A percentile compares a stretch with the other conserved stretches of the same genome.
Evolutionary conservation across 768 basidiomycete species (phyloP).

Genomic region (Leccinum olivaceopallidum): DNA sequence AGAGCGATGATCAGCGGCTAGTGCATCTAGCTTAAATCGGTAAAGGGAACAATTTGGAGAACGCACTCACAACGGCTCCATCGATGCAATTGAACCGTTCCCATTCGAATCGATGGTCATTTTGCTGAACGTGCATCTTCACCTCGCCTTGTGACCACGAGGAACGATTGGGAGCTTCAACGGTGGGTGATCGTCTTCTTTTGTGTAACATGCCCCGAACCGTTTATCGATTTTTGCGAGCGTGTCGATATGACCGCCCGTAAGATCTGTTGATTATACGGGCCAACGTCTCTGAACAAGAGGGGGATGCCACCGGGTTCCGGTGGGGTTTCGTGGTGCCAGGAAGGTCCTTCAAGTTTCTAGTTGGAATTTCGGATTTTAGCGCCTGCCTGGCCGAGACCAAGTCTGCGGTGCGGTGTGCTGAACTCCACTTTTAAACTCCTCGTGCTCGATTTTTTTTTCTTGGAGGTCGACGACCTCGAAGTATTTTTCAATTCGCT

Average conservation of each 20-base stretch:
- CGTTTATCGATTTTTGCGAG: background rate
- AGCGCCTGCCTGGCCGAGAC: background rate
- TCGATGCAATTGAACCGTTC: background rate
- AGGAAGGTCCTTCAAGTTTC: background rate
- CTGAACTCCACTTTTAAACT: background rate
- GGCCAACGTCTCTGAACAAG: background rate
- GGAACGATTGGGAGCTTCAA: constrained; percentile 1
- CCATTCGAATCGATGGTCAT: too few species aligned
- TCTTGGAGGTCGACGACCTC: background rate
- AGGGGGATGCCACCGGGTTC: background rate
- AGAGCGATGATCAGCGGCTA: background rate
- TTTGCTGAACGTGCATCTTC: too few species aligned
- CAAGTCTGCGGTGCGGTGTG: too few species aligned
- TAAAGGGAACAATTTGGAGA: too few species aligned
- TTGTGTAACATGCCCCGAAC: constrained; percentile 2
- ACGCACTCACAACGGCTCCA: too few species aligned
- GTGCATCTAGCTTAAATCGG: too few species aligned
- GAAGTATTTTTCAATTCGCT: background rate
- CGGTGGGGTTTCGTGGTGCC: background rate
- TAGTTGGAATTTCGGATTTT: constrained; percentile 1
- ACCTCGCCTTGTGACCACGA: background rate
- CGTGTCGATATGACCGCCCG: background rate
- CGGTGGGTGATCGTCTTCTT: constrained; percentile 12
- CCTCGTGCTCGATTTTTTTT: background rate
- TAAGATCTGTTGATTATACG: constrained; percentile 6